Evolutionary conservation across 2,329 filamentous ascomycete species (phyloP).

Genomic region (Alternaria sp.): DNA sequence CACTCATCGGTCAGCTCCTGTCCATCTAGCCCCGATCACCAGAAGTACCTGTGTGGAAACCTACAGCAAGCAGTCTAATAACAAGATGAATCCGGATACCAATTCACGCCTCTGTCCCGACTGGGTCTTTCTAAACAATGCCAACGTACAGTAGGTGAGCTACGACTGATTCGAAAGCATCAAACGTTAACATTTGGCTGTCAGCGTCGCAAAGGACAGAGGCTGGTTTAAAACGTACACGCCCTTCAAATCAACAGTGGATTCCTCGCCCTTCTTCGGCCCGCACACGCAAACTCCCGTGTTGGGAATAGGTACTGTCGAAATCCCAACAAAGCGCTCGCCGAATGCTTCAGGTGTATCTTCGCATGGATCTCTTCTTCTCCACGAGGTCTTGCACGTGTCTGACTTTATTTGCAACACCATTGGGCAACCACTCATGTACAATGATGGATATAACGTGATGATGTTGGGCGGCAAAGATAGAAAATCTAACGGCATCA

Average conservation of each 20-base stretch:
- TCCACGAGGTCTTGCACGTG: slow-evolving; percentile 23
- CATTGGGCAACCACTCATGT: slow-evolving; percentile 7
- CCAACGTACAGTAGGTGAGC: too few species aligned
- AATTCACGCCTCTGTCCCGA: too few species aligned
- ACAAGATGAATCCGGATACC: too few species aligned
- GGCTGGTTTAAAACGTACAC: slow-evolving; percentile 29
- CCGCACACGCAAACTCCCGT: slow-evolving; percentile 2
- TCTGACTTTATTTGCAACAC: slow-evolving; percentile 20
- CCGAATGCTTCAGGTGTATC: not conserved
- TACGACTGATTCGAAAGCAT: too few species aligned
- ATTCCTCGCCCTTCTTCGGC: not conserved
- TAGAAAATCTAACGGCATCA: too few species aligned
- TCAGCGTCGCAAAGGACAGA: slow-evolving; percentile 15
- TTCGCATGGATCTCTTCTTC: slow-evolving; percentile 7
- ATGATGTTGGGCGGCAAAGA: too few species aligned
- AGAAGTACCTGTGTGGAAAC: too few species aligned
- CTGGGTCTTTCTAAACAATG: too few species aligned
- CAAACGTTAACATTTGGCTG: too few species aligned
- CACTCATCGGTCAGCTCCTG: too few species aligned
- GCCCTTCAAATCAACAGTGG: slow-evolving; percentile 15
- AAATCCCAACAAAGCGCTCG: slow-evolving; percentile 13
- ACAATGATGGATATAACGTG: not conserved
- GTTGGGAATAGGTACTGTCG: slow-evolving; percentile 21
- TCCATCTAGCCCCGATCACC: too few species aligned
- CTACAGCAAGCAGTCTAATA: too few species aligned